Conservation (phyloP, 2,329 filamentous ascomycete genomes). For the Botrytis paeoniae region DNA sequence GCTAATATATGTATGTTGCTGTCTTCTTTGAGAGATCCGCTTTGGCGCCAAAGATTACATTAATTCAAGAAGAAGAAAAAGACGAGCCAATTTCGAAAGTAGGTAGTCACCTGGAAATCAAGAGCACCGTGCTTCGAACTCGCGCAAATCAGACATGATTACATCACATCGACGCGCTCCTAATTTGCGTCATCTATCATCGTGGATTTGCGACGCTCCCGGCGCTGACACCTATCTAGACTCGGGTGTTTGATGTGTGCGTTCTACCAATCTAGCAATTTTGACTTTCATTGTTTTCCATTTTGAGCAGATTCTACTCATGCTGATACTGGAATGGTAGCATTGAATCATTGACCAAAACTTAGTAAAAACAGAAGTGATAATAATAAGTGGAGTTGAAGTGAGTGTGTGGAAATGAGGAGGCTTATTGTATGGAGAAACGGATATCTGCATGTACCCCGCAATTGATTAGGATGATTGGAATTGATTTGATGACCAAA, state of each 20-base stretch:
- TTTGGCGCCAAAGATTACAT: not conserved
- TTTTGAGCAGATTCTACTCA: not conserved
- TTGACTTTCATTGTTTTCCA: not conserved
- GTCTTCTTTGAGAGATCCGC: not conserved
- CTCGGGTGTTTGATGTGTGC: not conserved
- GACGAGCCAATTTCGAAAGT: not conserved
- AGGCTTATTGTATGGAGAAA: not conserved
- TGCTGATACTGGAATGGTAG: not conserved
- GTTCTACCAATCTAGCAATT: not conserved
- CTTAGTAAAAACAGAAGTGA: not conserved
- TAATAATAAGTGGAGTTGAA: not conserved
- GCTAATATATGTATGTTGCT: not conserved
- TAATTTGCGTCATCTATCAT: not conserved
- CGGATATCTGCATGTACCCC: not conserved
- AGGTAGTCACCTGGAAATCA: not conserved
- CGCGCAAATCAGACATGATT: not conserved
- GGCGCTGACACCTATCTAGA: too few species aligned
- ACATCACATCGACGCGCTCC: too few species aligned
- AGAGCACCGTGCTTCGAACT: too few species aligned
- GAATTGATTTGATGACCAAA: not conserved
- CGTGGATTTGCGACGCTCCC: not conserved
- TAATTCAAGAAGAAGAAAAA: not conserved
- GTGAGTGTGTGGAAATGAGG: not conserved
- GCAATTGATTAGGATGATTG: not conserved
- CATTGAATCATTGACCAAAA: too few species aligned